Evolutionary conservation across 2,329 filamentous ascomycete species (phyloP).

Genomic region (Fusarium chlamydosporum): DNA sequence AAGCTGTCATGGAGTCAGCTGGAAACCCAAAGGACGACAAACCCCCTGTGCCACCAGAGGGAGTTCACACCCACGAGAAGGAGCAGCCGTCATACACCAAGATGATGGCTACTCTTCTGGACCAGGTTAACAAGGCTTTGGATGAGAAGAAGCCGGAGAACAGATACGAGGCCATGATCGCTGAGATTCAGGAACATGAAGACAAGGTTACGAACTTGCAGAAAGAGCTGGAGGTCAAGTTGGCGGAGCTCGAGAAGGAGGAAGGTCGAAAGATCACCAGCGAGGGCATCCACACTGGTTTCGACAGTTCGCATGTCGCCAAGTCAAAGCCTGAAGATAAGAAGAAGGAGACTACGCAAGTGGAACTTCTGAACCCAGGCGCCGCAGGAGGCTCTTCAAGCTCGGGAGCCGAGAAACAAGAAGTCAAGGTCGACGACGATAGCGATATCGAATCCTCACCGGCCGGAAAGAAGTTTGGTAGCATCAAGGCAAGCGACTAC

Average conservation of each 20-base stretch:
- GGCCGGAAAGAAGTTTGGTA: conserved; percentile 83
- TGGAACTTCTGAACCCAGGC: conserved; percentile 84
- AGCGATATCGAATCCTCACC: conserved; percentile 82
- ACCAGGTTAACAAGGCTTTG: conserved; percentile 89
- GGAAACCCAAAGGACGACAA: conserved; percentile 79
- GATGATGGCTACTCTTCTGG: conserved; percentile 98
- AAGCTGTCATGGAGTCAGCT: conserved; percentile 86
- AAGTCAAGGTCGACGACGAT: conserved; percentile 68
- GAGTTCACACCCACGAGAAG: conserved; percentile 81
- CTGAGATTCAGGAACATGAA: conserved; percentile 82
- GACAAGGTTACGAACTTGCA: conserved; percentile 84
- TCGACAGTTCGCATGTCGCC: conserved; percentile 86
- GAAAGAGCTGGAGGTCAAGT: conserved; percentile 78
- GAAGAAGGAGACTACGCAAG: conserved; percentile 65
- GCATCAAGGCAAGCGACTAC: conserved; percentile 83
- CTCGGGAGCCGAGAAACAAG: conserved; percentile 33
- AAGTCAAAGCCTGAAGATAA: conserved; percentile 67
- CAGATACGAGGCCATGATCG: conserved; percentile 81
- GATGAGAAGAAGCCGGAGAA: conserved; percentile 80
- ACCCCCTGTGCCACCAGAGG: conserved; percentile 80
- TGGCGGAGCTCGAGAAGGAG: conserved; percentile 86
- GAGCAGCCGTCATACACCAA: conserved; percentile 88
- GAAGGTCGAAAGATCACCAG: conserved; percentile 94
- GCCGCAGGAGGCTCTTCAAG: conserved; percentile 49
- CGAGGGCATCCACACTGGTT: conserved; percentile 88